Percentiles rank a stretch among this genome's conserved stretches.
Evolutionary conservation across 2,329 filamentous ascomycete species (phyloP).

Genomic region (Cladophialophora exuberans): DNA sequence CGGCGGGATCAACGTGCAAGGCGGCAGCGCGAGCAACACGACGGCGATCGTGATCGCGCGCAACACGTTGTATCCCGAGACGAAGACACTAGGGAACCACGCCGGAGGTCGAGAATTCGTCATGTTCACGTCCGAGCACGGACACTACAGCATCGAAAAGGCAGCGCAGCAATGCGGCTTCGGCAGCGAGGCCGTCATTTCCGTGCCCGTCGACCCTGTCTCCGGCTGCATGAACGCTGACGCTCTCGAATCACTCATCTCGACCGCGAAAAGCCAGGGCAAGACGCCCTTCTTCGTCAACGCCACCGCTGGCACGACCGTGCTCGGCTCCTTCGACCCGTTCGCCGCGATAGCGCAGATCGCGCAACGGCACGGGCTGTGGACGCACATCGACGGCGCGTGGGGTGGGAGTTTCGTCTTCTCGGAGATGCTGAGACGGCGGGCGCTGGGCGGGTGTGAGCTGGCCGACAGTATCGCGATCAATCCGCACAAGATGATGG

Average conservation of each 20-base stretch:
- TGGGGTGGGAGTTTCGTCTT: constrained; percentile 90
- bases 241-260: constrained; percentile 66
- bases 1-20: constrained; percentile 76
- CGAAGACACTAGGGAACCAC: constrained; percentile 71
- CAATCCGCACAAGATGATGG: constrained; percentile 98
- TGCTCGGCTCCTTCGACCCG: constrained; percentile 85
- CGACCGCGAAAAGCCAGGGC: constrained; percentile 65
- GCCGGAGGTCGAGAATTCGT: constrained; percentile 63
- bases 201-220: constrained; percentile 70
- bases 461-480: constrained; percentile 81
- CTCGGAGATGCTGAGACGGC: constrained; percentile 59
- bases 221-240: constrained; percentile 71
- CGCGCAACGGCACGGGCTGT: constrained; percentile 73
- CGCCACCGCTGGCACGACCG: constrained; percentile 91
- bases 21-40: constrained; percentile 82
- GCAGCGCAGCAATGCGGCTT: constrained; percentile 89
- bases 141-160: constrained; percentile 94
- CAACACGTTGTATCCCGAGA: constrained; percentile 79
- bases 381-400: constrained; percentile 90
- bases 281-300: constrained; percentile 93
- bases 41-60: constrained; percentile 85
- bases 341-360: constrained; percentile 70
- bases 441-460: constrained; percentile 70
- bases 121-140: constrained; percentile 85
- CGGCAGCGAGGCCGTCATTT: constrained; percentile 72